phyloP scores from a whole-genome alignment of 306 rosid genomes.

The Gastrolobium villosum region DNA sequence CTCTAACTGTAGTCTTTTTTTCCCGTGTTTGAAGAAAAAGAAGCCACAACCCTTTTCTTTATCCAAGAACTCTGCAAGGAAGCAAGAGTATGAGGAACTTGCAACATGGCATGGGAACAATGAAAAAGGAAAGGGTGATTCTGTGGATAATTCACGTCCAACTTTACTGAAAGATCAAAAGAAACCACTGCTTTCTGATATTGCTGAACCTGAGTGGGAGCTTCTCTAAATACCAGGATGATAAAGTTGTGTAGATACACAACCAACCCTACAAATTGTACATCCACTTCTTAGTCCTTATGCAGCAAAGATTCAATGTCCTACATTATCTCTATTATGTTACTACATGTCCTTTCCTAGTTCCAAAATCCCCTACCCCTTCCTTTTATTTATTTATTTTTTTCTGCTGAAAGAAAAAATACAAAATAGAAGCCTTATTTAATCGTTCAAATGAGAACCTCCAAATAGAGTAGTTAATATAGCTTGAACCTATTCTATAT shows the following conservation, averaged over 20 bases:
- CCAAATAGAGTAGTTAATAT: slow-evolving; percentile 29
- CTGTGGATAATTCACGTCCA: slow-evolving; percentile 41
- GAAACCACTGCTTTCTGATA: slow-evolving; percentile 41
- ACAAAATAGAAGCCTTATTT: slow-evolving; percentile 14
- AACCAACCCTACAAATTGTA: slow-evolving; percentile 3
- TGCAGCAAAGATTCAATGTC: slow-evolving; percentile 35
- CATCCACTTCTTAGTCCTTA: slow-evolving; percentile 39
- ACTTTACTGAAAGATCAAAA: slow-evolving; percentile 41
- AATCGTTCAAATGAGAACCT: slow-evolving; percentile 33
- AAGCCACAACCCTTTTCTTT: slow-evolving; percentile 61
- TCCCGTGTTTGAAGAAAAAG: slow-evolving; percentile 61
- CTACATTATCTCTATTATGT: background rate
- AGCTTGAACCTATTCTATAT: background rate
- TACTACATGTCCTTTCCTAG: background rate
- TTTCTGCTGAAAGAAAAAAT: background rate
- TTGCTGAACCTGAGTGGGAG: slow-evolving; percentile 85
- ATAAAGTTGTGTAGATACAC: slow-evolving; percentile 52
- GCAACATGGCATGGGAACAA: slow-evolving; percentile 60
- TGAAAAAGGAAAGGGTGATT: slow-evolving; percentile 37
- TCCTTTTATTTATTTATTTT: background rate
- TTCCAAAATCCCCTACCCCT: background rate
- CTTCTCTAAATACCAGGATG: slow-evolving; percentile 59
- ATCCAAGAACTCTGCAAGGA: slow-evolving; percentile 71
- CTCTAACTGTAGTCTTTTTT: slow-evolving; percentile 29
- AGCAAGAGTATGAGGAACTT: slow-evolving; percentile 83